Evolutionary conservation across 257 asterid species (phyloP), one percentile per base, ranked within the genome.

Genomic region (Nicotiana tomentosiformis): DNA sequence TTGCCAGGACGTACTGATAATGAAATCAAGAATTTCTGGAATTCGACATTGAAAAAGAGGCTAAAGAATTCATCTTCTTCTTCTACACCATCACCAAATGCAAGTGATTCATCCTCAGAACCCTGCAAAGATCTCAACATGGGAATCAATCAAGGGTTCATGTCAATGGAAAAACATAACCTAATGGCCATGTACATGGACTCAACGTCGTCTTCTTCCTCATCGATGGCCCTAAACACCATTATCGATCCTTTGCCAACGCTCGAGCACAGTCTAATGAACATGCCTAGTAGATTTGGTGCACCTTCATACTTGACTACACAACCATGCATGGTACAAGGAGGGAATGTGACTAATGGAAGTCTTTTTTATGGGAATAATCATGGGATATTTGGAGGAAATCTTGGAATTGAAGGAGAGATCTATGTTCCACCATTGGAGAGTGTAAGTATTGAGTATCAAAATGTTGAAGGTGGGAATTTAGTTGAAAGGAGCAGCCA

Each of bases 1-100:
- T 78, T 91, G 81, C 95, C 93, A 0, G 95, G 95, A 6, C 89
- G 95, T 5, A 90, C 95, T 0, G 95, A 91, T 33, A 91, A 91
- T 23, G 95, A 91, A 65, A 91, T 91, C 16, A 91, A 91, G 84
- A 91, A 91, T 74, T 91, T 91, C 46, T 91, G 95, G 95, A 91
- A 91, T 39, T 91, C 95, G 4, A 83, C 93, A 3, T 83, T 91
- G 43, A 91, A 91, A 83, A 91, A 91, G 78, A 90, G 93, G 84
- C 91, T 89, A 66, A 91, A 91, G 86, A 85, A 69, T 56, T 82
- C 89, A n/a, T 83, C 90, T 10, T 83, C 88, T 18, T 72, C 82
- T 8, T 84, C 88, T 26, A 68, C 88, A 14, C 68, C 76, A 9
- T 87, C 95, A 14, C 92, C 93, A 49, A 87, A 88, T 77, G 83